Percentiles rank a stretch among this genome's conserved stretches.
phyloP scores from a whole-genome alignment of 768 basidiomycete genomes.

The Agrocybe pediades region DNA sequence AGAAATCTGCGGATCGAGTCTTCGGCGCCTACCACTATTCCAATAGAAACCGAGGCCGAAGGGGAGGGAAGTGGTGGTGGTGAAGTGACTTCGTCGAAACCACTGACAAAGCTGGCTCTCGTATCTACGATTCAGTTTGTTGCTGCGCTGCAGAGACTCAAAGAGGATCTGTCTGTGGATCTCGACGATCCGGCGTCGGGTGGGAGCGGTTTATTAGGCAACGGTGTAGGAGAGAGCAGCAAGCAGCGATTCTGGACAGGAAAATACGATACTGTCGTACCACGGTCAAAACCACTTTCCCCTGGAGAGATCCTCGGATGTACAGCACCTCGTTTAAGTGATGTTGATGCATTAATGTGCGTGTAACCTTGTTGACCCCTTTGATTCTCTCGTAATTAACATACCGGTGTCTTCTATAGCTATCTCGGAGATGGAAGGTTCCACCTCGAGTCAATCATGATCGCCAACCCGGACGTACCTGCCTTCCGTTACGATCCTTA shows the following conservation, averaged over 20 bases:
- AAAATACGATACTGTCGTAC: slow-evolving; percentile 75
- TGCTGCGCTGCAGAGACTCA: slow-evolving; percentile 84
- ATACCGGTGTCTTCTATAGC: slow-evolving; percentile 38
- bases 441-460: slow-evolving; percentile 98
- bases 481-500: slow-evolving; percentile 99
- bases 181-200: slow-evolving; percentile 9
- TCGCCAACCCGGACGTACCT: slow-evolving; percentile 93
- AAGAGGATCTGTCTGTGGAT: slow-evolving; percentile 68
- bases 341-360: slow-evolving; percentile 90
- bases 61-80: neutral
- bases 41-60: neutral
- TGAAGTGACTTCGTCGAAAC: slow-evolving; percentile 12
- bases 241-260: slow-evolving; percentile 45
- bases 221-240: slow-evolving; percentile 3
- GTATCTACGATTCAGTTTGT: slow-evolving; percentile 99
- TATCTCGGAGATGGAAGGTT: slow-evolving; percentile 98
- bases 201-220: slow-evolving; percentile 4
- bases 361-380: slow-evolving; percentile 25
- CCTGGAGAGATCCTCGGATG: slow-evolving; percentile 98
- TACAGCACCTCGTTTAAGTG: slow-evolving; percentile 80
- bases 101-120: slow-evolving; percentile 76
- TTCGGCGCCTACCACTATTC: neutral
- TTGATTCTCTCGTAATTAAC: neutral
- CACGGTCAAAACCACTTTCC: slow-evolving; percentile 87
- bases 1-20: slow-evolving; percentile 64